Percentiles rank a stretch among this genome's conserved stretches.
phyloP scores from a whole-genome alignment of 2,329 filamentous ascomycete genomes.

The Alternaria solani region DNA sequence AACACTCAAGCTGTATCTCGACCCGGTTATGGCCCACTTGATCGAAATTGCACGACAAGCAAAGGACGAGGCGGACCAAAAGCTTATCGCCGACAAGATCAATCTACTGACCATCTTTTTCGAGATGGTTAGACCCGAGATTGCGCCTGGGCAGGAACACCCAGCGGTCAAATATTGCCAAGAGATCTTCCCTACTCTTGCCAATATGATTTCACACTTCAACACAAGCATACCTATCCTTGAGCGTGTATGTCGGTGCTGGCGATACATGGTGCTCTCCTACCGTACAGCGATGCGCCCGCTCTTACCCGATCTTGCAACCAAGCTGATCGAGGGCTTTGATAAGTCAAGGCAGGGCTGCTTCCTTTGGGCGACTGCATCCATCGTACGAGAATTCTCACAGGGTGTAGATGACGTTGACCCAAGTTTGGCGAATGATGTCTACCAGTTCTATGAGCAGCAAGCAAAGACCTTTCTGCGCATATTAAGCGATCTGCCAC shows the following conservation, averaged over 20 bases:
- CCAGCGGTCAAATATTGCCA: constrained; percentile 96
- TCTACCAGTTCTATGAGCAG: constrained; percentile 94
- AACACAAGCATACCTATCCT: constrained; percentile 86
- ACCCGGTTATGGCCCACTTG: constrained; percentile 84
- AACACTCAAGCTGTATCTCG: constrained; percentile 89
- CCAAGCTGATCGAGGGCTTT: constrained; percentile 87
- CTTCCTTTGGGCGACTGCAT: constrained; percentile 98
- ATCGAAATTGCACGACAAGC: constrained; percentile 89
- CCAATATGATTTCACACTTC: constrained; percentile 88
- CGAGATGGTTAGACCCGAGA: constrained; percentile 77
- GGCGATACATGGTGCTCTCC: constrained; percentile 95
- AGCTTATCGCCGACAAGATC: constrained; percentile 91
- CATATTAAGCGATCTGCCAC: constrained; percentile 84
- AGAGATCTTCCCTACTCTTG: constrained; percentile 87
- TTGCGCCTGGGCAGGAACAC: constrained; percentile 74
- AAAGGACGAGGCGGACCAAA: constrained; percentile 80
- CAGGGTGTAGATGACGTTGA: constrained; percentile 88
- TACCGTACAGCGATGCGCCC: constrained; percentile 90
- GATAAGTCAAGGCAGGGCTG: constrained; percentile 87
- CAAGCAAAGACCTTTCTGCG: constrained; percentile 90
- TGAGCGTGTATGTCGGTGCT: constrained; percentile 92
- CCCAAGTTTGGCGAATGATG: constrained; percentile 79
- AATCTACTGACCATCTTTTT: constrained; percentile 93
- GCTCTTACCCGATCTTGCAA: constrained; percentile 82
- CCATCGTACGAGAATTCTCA: constrained; percentile 93